Base-by-base conservation (phyloP, 1,284 basidiomycete genomes). In the Cutaneotrichosporon mucoides region DNA sequence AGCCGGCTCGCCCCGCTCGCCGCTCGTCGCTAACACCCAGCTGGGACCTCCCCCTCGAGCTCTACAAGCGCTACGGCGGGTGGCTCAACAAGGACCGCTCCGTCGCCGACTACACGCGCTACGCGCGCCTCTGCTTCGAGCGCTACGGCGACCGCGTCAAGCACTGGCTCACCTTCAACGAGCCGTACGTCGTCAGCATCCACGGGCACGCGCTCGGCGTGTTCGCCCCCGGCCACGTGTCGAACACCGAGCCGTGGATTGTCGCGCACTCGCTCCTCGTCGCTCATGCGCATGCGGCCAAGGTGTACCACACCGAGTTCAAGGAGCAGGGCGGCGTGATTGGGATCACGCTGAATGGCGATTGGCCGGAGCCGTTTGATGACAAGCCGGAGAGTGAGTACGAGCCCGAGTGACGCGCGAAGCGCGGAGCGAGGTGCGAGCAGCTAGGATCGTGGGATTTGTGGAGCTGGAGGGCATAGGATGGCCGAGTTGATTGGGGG, bases 71-170 rank as follows among this genome's bases (percentile, higher is more conserved):
- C 48, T 89, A 89, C 73, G 84, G 84, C 16, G 88, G 88, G 76
- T 88, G 57, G 70, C 54, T 71, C 16, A 83, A 85, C 76, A 84
- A 83, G 66, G 82, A 82, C 42, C 82, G 85, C 63, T 82, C 87
- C 59, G 79, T 86, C 8, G 74, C 81, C 41, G 88, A 89, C 72
- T 89, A 81, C 63, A 81, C 80, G 34, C 79, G 82, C 67, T 90
- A 87, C 68, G 84, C 88, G 8, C 79, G 85, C 81, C 75, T 86
- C 35, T 87, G 87, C 74, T 90, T 89, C 70, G 80, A 85, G 55
- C 80, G 83, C 12, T 89, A 86, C 66, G 88, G 88, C 7, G 86
- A 88, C 73, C 80, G 86, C 38, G 88, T 89, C 60, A 86, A 88
- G 73, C 80, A 87, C 73, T 89, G 88, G 88, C 55, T 67, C 53